Conservation (phyloP, 1,139 yeast genomes). For the Protomyces gravidus region DNA sequence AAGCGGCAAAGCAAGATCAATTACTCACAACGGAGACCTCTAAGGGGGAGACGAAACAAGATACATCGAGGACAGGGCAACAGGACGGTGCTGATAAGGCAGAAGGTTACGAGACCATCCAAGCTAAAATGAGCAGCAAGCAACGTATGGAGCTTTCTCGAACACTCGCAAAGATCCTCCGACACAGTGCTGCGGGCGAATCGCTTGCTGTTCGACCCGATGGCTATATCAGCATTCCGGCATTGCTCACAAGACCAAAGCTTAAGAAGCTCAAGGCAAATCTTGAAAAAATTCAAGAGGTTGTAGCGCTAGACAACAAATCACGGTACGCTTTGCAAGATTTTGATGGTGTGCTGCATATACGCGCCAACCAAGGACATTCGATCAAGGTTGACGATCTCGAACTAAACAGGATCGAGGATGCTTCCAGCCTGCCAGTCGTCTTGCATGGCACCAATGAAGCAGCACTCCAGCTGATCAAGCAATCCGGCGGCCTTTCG, state of each 20-base stretch:
- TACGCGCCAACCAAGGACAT: constrained; percentile 94
- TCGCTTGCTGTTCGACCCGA: constrained; percentile 56
- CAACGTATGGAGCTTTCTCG: constrained; percentile 20
- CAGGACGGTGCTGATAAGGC: no score
- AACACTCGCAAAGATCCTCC: constrained; percentile 64
- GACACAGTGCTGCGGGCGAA: constrained; percentile 82
- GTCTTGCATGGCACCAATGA: constrained; percentile 78
- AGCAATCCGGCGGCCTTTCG: constrained; percentile 53
- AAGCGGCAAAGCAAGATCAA: no score
- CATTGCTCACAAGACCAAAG: constrained; percentile 50
- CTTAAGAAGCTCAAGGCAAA: constrained; percentile 53
- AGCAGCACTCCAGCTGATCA: constrained; percentile 46
- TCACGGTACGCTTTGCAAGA: constrained; percentile 54
- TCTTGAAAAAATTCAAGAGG: constrained; percentile 52
- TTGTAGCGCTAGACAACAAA: constrained; percentile 66
- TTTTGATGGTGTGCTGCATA: constrained; percentile 42
- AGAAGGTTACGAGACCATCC: no score
- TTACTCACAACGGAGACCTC: no score
- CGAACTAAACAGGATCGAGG: constrained; percentile 39
- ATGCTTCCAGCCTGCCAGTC: constrained; percentile 32
- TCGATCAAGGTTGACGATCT: constrained; percentile 53
- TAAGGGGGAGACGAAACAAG: no score
- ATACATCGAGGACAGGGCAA: no score
- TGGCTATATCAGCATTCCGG: constrained; percentile 48
- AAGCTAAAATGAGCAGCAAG: constrained; percentile 14